Percentiles rank a stretch among this genome's conserved stretches.
Evolutionary conservation across 257 asterid genomes (phyloP).

Genomic region (Capsicum chinense): DNA sequence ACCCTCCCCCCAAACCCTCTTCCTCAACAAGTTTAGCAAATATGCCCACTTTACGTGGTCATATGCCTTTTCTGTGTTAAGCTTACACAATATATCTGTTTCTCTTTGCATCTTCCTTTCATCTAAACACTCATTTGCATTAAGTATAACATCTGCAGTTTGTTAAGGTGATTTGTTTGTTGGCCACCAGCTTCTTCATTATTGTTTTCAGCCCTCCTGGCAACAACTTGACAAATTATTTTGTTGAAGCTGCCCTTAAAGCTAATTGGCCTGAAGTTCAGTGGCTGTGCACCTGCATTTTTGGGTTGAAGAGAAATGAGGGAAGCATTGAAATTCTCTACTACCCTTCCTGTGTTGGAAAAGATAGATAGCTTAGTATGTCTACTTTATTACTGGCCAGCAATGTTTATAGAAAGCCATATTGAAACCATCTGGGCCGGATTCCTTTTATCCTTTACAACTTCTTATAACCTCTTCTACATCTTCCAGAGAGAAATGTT

Average conservation of each 20-base stretch:
- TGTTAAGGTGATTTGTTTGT: slow-evolving; percentile 3
- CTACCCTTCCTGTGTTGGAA: background rate
- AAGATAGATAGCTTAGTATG: background rate
- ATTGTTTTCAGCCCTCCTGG: background rate
- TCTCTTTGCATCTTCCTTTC: slow-evolving; percentile 9
- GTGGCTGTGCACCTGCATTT: background rate
- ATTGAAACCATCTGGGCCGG: background rate
- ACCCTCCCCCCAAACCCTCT: slow-evolving; percentile 1
- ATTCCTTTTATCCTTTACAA: slow-evolving; percentile 5
- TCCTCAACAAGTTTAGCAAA: background rate
- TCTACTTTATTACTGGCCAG: background rate
- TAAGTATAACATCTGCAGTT: background rate
- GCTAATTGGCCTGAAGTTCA: background rate
- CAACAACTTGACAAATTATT: background rate
- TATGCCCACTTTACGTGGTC: background rate
- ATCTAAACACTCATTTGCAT: background rate
- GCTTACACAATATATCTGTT: background rate
- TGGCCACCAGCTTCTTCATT: background rate
- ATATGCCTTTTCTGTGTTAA: background rate
- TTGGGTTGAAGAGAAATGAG: background rate
- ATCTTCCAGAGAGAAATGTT: background rate
- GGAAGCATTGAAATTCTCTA: background rate
- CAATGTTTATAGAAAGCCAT: background rate
- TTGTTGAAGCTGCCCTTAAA: background rate
- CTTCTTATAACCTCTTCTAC: background rate